Conservation (phyloP, 2,329 filamentous ascomycete species). For the Aspergillus sp. region DNA sequence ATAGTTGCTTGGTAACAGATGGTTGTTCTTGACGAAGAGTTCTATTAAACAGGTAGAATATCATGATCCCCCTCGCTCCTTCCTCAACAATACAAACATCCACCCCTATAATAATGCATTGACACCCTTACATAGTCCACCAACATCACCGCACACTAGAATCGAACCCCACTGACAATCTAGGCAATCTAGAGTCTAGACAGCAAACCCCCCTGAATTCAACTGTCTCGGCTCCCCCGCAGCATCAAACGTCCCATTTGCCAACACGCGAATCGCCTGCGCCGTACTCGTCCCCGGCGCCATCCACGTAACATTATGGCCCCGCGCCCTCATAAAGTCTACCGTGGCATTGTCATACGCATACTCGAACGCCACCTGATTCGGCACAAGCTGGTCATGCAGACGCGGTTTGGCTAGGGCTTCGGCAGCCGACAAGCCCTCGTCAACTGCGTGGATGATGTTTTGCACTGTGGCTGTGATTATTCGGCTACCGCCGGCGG, state of each 20-base stretch:
- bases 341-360: slow-evolving; percentile 65
- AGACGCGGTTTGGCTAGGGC: slow-evolving; percentile 68
- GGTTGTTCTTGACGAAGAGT: too few species aligned
- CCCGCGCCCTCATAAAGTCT: slow-evolving; percentile 60
- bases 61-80: too few species aligned
- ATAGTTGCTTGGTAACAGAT: too few species aligned
- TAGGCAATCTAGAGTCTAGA: slow-evolving; percentile 30
- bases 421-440: slow-evolving; percentile 57
- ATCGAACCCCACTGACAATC: not conserved
- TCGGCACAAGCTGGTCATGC: slow-evolving; percentile 80
- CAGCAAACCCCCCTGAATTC: slow-evolving; percentile 65
- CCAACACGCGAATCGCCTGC: slow-evolving; percentile 64
- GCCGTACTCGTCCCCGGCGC: slow-evolving; percentile 64
- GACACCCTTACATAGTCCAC: too few species aligned
- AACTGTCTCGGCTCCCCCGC: slow-evolving; percentile 73
- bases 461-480: slow-evolving; percentile 76
- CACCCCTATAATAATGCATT: too few species aligned
- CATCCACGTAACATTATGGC: slow-evolving; percentile 73
- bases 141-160: too few species aligned
- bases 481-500: slow-evolving; percentile 80
- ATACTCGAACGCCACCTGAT: slow-evolving; percentile 67
- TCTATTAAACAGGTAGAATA: too few species aligned
- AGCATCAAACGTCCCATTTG: slow-evolving; percentile 72
- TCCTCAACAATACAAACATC: too few species aligned
- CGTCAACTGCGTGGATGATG: slow-evolving; percentile 70